These are phyloP conservation scores for Hypoxylon perforatum DNA, from an alignment of 495 filamentous ascomycete genomes.

Conservation along the genomic window DNA sequence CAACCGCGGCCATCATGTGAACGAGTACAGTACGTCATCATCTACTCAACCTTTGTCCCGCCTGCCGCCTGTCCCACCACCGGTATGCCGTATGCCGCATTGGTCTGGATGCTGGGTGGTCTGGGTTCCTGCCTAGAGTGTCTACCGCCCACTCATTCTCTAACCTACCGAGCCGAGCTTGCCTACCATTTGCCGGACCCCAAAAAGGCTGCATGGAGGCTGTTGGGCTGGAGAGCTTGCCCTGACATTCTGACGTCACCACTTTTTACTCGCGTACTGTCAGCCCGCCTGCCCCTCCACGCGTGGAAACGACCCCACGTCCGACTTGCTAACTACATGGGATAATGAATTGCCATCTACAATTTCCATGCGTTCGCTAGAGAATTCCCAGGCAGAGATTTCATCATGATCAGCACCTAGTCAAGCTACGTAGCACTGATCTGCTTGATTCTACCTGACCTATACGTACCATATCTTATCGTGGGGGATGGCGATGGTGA, in stretches of 20 bases:
- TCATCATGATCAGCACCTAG: slow-evolving; percentile 33
- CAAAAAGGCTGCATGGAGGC: slow-evolving; percentile 15
- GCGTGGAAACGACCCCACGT: slow-evolving; percentile 1
- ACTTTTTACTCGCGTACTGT: not conserved
- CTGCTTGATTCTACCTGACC: slow-evolving; percentile 7
- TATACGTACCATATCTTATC: slow-evolving; percentile 18
- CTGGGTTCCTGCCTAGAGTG: slow-evolving; percentile 10
- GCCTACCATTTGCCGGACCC: not conserved
- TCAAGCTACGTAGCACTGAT: not conserved
- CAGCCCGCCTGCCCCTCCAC: not conserved
- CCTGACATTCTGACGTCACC: slow-evolving; percentile 38
- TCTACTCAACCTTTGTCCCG: slow-evolving; percentile 29
- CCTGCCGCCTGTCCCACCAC: slow-evolving; percentile 20
- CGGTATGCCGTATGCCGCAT: slow-evolving; percentile 7
- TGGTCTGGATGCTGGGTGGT: slow-evolving; percentile 8
- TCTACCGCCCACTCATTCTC: not conserved
- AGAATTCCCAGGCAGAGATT: not conserved
- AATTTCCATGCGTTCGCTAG: slow-evolving; percentile 10
- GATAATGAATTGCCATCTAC: slow-evolving; percentile 34
- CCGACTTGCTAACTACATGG: not conserved
- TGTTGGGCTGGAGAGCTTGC: slow-evolving; percentile 10
- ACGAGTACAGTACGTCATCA: slow-evolving; percentile 33
- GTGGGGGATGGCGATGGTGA: slow-evolving; percentile 16
- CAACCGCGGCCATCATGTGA: slow-evolving; percentile 27
- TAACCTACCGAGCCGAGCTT: not conserved